A percentile compares a stretch with the other conserved stretches of the same genome.
phyloP scores from a whole-genome alignment of 2,329 filamentous ascomycete species.

The Pestalotiopsis fici region DNA sequence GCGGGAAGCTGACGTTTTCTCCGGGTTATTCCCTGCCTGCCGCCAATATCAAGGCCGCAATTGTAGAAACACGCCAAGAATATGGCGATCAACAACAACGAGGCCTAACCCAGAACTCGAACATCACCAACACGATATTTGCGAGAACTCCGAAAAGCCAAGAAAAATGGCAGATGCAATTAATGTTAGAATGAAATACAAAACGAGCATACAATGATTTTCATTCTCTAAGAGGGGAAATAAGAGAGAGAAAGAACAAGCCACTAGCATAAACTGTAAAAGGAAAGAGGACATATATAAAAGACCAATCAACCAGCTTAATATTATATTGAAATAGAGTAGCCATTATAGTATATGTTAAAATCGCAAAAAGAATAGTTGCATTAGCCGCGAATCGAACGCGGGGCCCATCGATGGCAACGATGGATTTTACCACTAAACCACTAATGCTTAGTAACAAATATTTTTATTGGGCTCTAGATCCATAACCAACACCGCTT shows the following conservation, averaged over 20 bases:
- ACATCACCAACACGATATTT: not conserved
- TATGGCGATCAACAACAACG: not conserved
- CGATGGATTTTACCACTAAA: constrained; percentile 57
- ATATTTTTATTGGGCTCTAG: too few species aligned
- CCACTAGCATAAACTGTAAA: too few species aligned
- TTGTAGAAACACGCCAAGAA: not conserved
- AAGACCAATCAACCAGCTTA: not conserved
- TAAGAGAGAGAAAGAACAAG: too few species aligned
- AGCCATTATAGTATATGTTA: not conserved
- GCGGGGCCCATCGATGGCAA: constrained; percentile 53
- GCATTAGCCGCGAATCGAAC: constrained; percentile 43
- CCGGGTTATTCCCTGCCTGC: not conserved
- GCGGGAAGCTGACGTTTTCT: not conserved
- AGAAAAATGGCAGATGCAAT: not conserved
- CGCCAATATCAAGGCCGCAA: not conserved
- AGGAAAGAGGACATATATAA: not conserved
- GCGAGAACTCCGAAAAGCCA: not conserved
- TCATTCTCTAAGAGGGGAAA: too few species aligned
- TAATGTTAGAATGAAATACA: not conserved
- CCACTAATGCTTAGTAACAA: constrained; percentile 35
- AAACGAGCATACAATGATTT: too few species aligned
- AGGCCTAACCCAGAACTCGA: not conserved
- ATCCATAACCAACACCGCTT: too few species aligned
- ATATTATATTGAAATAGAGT: rapidly evolving
- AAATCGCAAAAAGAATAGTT: not conserved